Percentiles rank a stretch among this genome's conserved stretches.
These are phyloP conservation scores for Candida tallmaniae DNA, from an alignment of 805 yeast species.

Conservation along the genomic window DNA sequence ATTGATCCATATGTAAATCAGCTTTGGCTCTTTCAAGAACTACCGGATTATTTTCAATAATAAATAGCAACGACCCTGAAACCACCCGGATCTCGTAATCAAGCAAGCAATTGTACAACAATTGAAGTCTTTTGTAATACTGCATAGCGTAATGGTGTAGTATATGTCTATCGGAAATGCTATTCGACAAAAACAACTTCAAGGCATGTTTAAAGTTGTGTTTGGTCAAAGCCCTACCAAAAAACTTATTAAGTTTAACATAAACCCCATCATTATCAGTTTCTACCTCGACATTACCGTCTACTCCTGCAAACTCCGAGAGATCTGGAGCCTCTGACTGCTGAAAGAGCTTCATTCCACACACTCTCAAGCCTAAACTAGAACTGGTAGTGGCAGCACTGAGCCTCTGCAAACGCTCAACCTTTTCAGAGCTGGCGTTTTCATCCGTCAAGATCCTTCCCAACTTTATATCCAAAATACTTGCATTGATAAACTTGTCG, in stretches of 20 bases:
- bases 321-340: background rate
- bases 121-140: conserved; percentile 56
- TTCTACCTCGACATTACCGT: conserved; percentile 1
- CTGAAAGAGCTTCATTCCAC: conserved; percentile 72
- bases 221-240: conserved; percentile 57
- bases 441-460: conserved; percentile 72
- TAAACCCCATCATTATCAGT: conserved; percentile 34
- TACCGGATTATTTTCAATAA: conserved; percentile 60
- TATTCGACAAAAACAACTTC: conserved; percentile 36
- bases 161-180: conserved; percentile 1
- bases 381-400: conserved; percentile 78
- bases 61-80: conserved; percentile 69
- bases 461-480: conserved; percentile 77
- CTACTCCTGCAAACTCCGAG: conserved; percentile 2
- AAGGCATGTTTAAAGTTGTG: conserved; percentile 45
- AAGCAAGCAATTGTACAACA: conserved; percentile 60
- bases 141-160: conserved; percentile 16
- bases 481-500: conserved; percentile 58
- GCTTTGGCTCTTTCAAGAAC: background rate
- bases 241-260: conserved; percentile 56
- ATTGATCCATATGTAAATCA: conserved; percentile 32
- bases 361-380: conserved; percentile 65
- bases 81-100: conserved; percentile 60
- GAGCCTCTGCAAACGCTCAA: conserved; percentile 56
- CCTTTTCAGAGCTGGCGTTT: conserved; percentile 52